Evolutionary conservation across 1,139 yeast species (phyloP).

Genomic region (Yamadazyma epiphylla): DNA sequence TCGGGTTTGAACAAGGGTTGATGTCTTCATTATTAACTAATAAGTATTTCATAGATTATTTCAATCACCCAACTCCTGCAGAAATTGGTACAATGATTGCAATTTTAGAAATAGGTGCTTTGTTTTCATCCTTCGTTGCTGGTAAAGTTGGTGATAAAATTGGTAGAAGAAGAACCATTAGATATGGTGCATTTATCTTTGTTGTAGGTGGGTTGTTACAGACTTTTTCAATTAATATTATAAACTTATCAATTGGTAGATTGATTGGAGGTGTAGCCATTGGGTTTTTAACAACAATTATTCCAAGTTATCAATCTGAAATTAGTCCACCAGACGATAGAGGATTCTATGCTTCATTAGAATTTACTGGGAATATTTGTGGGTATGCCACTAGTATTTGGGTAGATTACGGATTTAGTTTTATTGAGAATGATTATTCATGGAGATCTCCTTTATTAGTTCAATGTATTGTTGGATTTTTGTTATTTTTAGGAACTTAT

Average conservation of each 20-base stretch:
- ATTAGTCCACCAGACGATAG: constrained; percentile 87
- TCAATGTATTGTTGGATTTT: constrained; percentile 72
- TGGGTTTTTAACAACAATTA: constrained; percentile 86
- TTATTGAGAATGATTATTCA: constrained; percentile 46
- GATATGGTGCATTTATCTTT: constrained; percentile 78
- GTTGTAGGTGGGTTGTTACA: constrained; percentile 80
- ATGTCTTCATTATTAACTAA: constrained; percentile 65
- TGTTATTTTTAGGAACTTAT: constrained; percentile 68
- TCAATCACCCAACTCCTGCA: constrained; percentile 57
- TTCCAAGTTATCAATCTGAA: constrained; percentile 93
- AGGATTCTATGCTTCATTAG: constrained; percentile 86
- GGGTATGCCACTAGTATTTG: constrained; percentile 88
- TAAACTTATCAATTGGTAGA: constrained; percentile 64
- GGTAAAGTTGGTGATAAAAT: constrained; percentile 76
- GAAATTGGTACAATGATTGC: constrained; percentile 52
- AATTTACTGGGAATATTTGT: constrained; percentile 85
- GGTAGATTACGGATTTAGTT: constrained; percentile 83
- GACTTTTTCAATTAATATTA: constrained; percentile 44
- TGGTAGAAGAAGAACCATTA: constrained; percentile 77
- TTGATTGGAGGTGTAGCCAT: constrained; percentile 84
- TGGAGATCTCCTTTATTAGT: constrained; percentile 81
- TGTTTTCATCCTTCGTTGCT: constrained; percentile 70
- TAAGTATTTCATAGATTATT: constrained; percentile 67
- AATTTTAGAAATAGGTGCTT: constrained; percentile 68
- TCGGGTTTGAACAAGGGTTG: constrained; percentile 63